A percentile compares a stretch with the other conserved stretches of the same genome.
phyloP scores from a whole-genome alignment of 2,329 filamentous ascomycete genomes.

The Aureobasidium sp. region DNA sequence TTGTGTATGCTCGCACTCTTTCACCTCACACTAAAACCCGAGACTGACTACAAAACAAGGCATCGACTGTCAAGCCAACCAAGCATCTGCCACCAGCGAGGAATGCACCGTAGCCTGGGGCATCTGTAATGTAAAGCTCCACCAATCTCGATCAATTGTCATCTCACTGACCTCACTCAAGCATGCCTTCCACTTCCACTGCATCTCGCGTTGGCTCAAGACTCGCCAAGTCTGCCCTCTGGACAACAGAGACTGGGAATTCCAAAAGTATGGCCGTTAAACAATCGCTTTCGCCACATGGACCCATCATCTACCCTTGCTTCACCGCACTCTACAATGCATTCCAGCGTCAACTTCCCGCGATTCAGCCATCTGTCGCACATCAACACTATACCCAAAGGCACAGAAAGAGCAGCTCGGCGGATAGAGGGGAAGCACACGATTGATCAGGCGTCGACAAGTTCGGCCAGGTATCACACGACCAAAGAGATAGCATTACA shows the following conservation, averaged over 20 bases:
- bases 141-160: not conserved
- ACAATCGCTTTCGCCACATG: conserved; percentile 22
- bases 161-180: conserved; percentile 51
- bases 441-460: not conserved
- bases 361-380: not conserved
- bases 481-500: conserved; percentile 19
- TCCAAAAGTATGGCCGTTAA: conserved; percentile 95
- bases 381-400: conserved; percentile 1
- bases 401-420: conserved; percentile 7
- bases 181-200: conserved; percentile 99
- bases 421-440: not conserved
- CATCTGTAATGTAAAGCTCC: conserved; percentile 91
- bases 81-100: conserved; percentile 96
- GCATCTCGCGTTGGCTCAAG: conserved; percentile 99
- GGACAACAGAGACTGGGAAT: conserved; percentile 99
- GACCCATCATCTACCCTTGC: not conserved
- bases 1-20: conserved; percentile 69
- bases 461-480: not conserved
- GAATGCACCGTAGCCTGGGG: conserved; percentile 99
- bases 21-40: not conserved
- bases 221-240: conserved; percentile 98
- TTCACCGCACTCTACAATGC: not conserved
- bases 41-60: conserved; percentile 52
- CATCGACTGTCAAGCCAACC: conserved; percentile 99
- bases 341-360: conserved; percentile 12